Evolutionary conservation across 257 asterid genomes (phyloP), one percentile per base, ranked within the genome.

Genomic region (Penstemon davidsonii): DNA sequence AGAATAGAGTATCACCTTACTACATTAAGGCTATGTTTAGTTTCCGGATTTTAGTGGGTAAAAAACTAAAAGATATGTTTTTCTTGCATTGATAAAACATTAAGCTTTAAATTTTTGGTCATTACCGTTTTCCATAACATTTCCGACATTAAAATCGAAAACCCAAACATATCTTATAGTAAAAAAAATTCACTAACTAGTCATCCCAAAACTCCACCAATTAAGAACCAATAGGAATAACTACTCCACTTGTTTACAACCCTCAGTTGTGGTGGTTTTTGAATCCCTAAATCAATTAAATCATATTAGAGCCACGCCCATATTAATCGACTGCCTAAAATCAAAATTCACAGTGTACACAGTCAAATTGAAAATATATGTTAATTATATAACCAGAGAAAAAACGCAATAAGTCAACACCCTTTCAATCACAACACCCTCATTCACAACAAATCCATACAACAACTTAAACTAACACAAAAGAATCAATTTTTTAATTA

Each of bases 391-490:
- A 39, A 44, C 43, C 12, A 41, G 6, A 25, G 3, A 25, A 41
- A 47, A 54, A 5, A 42, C 55, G 43, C 5, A 60, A 67, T 62
- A 15, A 42, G 62, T 65, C 54, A 70, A 77, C 73, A 67, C 46
- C 64, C 63, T 53, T 6, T 36, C 7, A 60, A 59, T 62, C 75
- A 44, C 59, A 69, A 59, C 38, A 63, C 42, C 63, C 45, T 43
- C 62, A 68, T n/a, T 38, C 67, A 19, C n/a, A 33, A 64, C 51
- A 56, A 78, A 71, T 55, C 72, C 73, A 60, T 0, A 55, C 39
- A 15, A 8, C 41, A 68, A 13, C 55, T 46, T 53, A 49, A 65
- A 40, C 57, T 44, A 70, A 4, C 69, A 42, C 4, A 25, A 60
- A 62, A 4, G 47, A 18, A 15, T 3, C 10, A 59, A 58, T 49